Evolutionary conservation across 2,329 filamentous ascomycete species (phyloP), one percentile per base, ranked within the genome.

Genomic region (Microdochium trichocladiopsis): DNA sequence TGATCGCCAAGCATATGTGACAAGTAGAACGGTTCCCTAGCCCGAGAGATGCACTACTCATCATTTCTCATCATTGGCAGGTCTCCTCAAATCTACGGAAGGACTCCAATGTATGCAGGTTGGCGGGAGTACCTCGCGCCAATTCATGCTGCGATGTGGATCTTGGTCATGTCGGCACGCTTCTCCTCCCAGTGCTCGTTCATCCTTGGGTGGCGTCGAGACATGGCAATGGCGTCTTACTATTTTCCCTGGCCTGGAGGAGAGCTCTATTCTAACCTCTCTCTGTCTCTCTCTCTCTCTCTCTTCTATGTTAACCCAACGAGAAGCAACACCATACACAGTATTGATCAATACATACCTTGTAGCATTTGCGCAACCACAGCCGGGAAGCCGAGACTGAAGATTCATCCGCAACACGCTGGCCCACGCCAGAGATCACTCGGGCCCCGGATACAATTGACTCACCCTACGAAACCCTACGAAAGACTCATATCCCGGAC

Each of bases 81-180:
- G 22, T 45, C 41, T 45, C 41, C 12, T 45, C 52, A 60, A 63
- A 73, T 8, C 62, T 70, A 14, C 66, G 51, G 25, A 58, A 51
- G 14, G 52, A 50, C 9, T 55, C 56, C 51, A 53, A 48, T 6
- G 52, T 51, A 41, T 58, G 56, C 48, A 58, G 50, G 22, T 49
- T 52, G 25, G 54, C 55, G 11, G n/a, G 56, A 55, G 45, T 52
- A 58, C 2, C 53, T 56, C 12, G 50, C 56, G 14, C 50, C 53
- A 25, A 58, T 56, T 31, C 57, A 58, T 2, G 55, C 53, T 5
- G 56, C 55, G 24, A 58, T 48, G 33, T 54, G 49, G 36, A 58
- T 57, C 31, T 31, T 48, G 47, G 21, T 50, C 51, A 58, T 57
- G 43, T 56, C 48, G n/a, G 53, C 51, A 25, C 56, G 47, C 53